A percentile compares a stretch with the other conserved stretches of the same genome.
phyloP scores from a whole-genome alignment of 2,329 filamentous ascomycete species.

The Ophiostoma populinum region DNA sequence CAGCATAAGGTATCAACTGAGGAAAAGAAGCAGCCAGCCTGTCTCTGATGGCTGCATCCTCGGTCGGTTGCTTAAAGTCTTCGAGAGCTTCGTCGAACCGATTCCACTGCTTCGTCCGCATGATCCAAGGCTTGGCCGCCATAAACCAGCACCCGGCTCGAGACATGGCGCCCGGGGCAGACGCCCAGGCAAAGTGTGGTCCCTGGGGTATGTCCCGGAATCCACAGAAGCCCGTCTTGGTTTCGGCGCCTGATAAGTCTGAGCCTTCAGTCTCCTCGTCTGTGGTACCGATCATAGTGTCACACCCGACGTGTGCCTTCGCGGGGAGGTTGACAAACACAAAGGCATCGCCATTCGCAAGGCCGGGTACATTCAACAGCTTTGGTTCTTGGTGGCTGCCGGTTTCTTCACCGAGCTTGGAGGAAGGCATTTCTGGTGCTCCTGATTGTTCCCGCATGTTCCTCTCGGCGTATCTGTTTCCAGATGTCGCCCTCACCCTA shows the following conservation, averaged over 20 bases:
- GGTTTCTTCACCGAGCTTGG: no score
- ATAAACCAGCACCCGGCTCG: slow-evolving; percentile 42
- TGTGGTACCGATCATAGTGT: slow-evolving; percentile 26
- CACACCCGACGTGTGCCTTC: slow-evolving; percentile 34
- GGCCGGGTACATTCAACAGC: no score
- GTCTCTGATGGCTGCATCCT: slow-evolving; percentile 27
- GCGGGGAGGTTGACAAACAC: slow-evolving; percentile 31
- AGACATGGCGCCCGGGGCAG: slow-evolving; percentile 29
- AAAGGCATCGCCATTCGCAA: slow-evolving; percentile 29
- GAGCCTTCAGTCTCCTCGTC: slow-evolving; percentile 16
- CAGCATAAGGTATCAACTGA: slow-evolving; percentile 27
- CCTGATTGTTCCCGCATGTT: no score
- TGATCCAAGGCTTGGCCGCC: slow-evolving; percentile 10
- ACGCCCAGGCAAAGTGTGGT: slow-evolving; percentile 42
- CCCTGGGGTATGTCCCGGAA: slow-evolving; percentile 37
- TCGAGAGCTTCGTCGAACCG: slow-evolving; percentile 34
- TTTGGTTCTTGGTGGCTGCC: no score
- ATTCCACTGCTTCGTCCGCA: slow-evolving; percentile 38
- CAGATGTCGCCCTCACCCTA: no score
- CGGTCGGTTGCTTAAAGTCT: slow-evolving; percentile 26
- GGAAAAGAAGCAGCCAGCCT: slow-evolving; percentile 22
- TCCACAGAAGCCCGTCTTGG: slow-evolving; percentile 24
- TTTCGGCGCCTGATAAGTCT: background rate
- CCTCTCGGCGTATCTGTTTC: no score
- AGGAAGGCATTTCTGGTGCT: no score